phyloP scores from a whole-genome alignment of 345 rosid species.

The Camelina hispida region DNA sequence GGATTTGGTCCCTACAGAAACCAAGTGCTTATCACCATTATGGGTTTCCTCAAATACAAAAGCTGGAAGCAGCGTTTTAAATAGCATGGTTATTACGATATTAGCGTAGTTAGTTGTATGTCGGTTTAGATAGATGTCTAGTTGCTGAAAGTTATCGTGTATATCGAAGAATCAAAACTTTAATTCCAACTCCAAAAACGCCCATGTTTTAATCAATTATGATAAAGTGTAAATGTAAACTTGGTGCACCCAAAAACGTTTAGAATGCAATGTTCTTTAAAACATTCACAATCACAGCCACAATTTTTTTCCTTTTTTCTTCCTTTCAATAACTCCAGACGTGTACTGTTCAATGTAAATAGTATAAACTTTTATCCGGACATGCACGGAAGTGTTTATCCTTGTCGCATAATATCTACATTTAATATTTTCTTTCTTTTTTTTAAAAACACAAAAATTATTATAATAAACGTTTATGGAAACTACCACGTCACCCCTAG shows the following conservation, averaged over 20 bases:
- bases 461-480: conserved; percentile 21
- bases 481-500: conserved; percentile 45
- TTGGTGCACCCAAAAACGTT: conserved; percentile 7
- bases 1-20: background rate
- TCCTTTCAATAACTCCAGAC: conserved; percentile 20
- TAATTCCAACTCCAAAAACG: background rate
- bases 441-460: background rate
- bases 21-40: conserved; percentile 23
- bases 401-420: conserved; percentile 11
- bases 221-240: background rate
- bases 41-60: conserved; percentile 26
- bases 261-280: background rate
- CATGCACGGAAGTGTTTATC: conserved; percentile 43
- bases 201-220: conserved; percentile 22
- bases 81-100: background rate
- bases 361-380: conserved; percentile 41
- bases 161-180: background rate
- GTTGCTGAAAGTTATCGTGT: conserved; percentile 7
- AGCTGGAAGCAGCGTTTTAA: conserved; percentile 4
- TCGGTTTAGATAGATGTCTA: conserved; percentile 16
- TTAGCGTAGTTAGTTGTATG: conserved; percentile 15
- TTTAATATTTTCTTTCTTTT: background rate
- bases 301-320: background rate
- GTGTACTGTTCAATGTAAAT: conserved; percentile 26
- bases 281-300: background rate